Evolutionary conservation across 2,329 filamentous ascomycete species (phyloP).

Genomic region (Penicillium freii): DNA sequence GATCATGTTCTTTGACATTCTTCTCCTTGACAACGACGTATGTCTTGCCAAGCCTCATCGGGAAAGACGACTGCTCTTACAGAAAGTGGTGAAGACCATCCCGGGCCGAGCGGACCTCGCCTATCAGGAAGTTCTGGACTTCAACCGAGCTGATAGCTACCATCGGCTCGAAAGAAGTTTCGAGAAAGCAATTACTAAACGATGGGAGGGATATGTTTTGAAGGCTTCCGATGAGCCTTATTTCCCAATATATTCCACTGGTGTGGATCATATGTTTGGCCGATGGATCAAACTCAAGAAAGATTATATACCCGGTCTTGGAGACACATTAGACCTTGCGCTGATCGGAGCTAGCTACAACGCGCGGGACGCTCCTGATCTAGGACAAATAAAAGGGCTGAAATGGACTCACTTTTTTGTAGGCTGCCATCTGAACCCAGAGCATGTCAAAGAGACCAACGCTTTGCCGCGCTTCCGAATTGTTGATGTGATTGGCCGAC

Average conservation of each 20-base stretch:
- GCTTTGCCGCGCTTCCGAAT: conserved; percentile 62
- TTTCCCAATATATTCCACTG: conserved; percentile 54
- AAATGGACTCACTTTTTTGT: conserved; percentile 80
- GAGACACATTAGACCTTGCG: conserved; percentile 80
- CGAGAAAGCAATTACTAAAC: conserved; percentile 61
- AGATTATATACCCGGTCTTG: conserved; percentile 74
- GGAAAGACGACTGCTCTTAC: conserved; percentile 53
- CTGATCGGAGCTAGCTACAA: conserved; percentile 74
- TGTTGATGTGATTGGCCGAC: conserved; percentile 59
- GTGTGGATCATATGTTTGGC: conserved; percentile 30
- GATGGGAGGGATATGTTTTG: conserved; percentile 76
- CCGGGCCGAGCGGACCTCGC: conserved; percentile 66
- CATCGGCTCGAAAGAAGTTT: conserved; percentile 63
- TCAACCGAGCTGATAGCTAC: conserved; percentile 53
- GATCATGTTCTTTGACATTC: conserved; percentile 61
- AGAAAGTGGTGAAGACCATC: conserved; percentile 53
- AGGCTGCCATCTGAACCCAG: conserved; percentile 70
- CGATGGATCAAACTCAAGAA: conserved; percentile 82
- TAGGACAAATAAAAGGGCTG: conserved; percentile 51
- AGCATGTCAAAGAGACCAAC: conserved; percentile 53
- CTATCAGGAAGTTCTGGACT: conserved; percentile 66
- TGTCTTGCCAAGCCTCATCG: conserved; percentile 49
- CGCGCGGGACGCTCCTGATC: conserved; percentile 58
- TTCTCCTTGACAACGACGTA: conserved; percentile 56
- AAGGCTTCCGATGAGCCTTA: conserved; percentile 76